phyloP scores from a whole-genome alignment of 2,329 filamentous ascomycete species.

The Fusarium concolor region DNA sequence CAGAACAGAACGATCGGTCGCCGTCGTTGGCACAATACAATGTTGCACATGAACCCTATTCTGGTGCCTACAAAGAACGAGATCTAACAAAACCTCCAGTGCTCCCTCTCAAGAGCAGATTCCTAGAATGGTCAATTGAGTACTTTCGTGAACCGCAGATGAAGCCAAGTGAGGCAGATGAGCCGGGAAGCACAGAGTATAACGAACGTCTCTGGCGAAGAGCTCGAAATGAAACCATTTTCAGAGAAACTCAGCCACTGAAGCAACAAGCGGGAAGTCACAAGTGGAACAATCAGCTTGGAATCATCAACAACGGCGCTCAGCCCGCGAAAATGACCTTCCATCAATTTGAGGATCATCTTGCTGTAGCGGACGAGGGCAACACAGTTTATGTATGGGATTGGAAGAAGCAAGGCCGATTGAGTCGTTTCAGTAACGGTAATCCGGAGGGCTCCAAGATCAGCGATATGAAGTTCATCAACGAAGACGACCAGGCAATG shows the following conservation, averaged over 20 bases:
- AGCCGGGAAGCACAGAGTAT: conserved; percentile 95
- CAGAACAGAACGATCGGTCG: conserved; percentile 77
- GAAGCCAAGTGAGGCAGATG: conserved; percentile 94
- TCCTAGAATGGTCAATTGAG: conserved; percentile 95
- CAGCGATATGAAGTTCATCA: conserved; percentile 96
- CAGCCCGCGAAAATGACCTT: conserved; percentile 95
- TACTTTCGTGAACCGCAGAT: conserved; percentile 99
- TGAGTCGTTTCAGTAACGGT: conserved; percentile 91
- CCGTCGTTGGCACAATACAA: conserved; percentile 76
- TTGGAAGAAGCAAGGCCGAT: conserved; percentile 80
- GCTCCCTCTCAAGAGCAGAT: conserved; percentile 83
- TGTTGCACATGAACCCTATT: conserved; percentile 80
- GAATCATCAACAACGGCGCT: conserved; percentile 87
- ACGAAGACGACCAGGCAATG: conserved; percentile 96
- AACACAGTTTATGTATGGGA: conserved; percentile 95
- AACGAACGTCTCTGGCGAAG: conserved; percentile 94
- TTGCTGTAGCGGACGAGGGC: conserved; percentile 91
- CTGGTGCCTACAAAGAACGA: conserved; percentile 76
- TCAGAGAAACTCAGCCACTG: conserved; percentile 91
- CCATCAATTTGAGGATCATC: conserved; percentile 96
- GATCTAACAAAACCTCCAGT: conserved; percentile 67
- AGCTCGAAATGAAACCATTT: conserved; percentile 90
- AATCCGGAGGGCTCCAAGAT: conserved; percentile 93
- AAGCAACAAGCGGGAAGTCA: conserved; percentile 88
- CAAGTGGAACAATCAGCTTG: conserved; percentile 85